Conservation (phyloP, 2,329 filamentous ascomycete genomes). For the Aureobasidium sp. region DNA sequence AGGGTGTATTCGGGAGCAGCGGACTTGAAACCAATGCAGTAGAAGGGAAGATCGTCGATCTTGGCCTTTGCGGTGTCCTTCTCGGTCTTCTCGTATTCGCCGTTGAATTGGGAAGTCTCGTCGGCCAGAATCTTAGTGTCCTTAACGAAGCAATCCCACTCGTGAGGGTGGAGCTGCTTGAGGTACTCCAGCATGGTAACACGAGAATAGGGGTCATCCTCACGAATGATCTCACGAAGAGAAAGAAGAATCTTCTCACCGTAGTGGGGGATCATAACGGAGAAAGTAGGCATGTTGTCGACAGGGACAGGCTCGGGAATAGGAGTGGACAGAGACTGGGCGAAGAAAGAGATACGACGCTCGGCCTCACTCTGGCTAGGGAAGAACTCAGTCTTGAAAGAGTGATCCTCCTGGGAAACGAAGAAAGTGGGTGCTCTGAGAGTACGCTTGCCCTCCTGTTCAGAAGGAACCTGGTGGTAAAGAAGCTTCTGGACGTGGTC, state of each 20-base stretch:
- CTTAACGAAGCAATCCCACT: conserved; percentile 99
- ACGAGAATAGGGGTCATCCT: conserved; percentile 97
- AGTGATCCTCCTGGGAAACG: conserved; percentile 98
- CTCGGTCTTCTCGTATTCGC: conserved; percentile 82
- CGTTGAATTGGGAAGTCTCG: conserved; percentile 91
- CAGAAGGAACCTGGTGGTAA: conserved; percentile 97
- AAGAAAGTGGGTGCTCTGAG: conserved; percentile 96
- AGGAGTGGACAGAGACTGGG: conserved; percentile 91
- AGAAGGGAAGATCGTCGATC: conserved; percentile 98
- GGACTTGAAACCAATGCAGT: conserved; percentile 99
- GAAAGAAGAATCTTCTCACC: conserved; percentile 96
- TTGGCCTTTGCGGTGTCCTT: conserved; percentile 97
- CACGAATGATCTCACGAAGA: conserved; percentile 93
- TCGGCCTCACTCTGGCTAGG: conserved; percentile 89
- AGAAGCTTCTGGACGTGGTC: conserved; percentile 98
- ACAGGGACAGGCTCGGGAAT: conserved; percentile 96
- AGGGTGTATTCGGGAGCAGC: conserved; percentile 97
- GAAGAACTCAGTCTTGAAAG: conserved; percentile 99
- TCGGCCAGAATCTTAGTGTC: conserved; percentile 98
- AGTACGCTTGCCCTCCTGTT: conserved; percentile 96
- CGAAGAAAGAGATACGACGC: conserved; percentile 97
- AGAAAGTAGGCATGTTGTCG: conserved; percentile 99
- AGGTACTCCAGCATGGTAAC: conserved; percentile 95
- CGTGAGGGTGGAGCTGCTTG: conserved; percentile 95
- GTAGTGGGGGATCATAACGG: conserved; percentile 95